Evolutionary conservation across 2,329 filamentous ascomycete species (phyloP).

Genomic region (Sphaerostilbella broomeana): DNA sequence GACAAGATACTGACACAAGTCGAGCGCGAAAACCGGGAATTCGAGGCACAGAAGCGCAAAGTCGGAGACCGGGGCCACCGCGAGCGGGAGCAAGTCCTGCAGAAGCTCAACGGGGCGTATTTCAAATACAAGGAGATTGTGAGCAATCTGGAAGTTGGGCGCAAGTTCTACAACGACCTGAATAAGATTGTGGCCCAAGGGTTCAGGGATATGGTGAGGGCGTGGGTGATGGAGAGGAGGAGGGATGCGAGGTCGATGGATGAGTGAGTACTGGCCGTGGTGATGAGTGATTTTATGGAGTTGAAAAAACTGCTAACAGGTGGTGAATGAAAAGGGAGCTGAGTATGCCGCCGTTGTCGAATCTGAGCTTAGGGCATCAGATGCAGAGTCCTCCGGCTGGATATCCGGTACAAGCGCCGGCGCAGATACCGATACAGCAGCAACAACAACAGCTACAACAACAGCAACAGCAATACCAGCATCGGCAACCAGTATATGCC

Average conservation of each 20-base stretch:
- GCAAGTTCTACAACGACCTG: conserved; percentile 96
- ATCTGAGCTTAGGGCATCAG: conserved; percentile 33
- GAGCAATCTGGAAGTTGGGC: conserved; percentile 79
- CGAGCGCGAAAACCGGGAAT: conserved; percentile 69
- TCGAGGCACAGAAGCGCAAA: conserved; percentile 62
- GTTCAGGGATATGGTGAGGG: conserved; percentile 71
- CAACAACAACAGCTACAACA: conserved; percentile 4
- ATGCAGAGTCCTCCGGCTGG: conserved; percentile 34
- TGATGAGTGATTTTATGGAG: too few relatives aligned
- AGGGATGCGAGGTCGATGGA: conserved; percentile 76
- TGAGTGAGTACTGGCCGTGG: conserved; percentile 60
- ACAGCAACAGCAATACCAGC: conserved; percentile 19
- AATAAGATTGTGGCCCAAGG: conserved; percentile 72
- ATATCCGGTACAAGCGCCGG: conserved; percentile 18
- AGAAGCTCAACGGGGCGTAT: conserved; percentile 84
- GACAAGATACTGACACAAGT: conserved; percentile 63
- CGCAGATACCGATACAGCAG: background rate
- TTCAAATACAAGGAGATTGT: conserved; percentile 96
- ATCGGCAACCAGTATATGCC: conserved; percentile 21
- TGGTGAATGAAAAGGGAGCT: too few relatives aligned
- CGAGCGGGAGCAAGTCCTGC: conserved; percentile 79
- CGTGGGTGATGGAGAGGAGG: conserved; percentile 73
- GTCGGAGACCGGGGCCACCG: conserved; percentile 55
- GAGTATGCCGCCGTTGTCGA: conserved; percentile 44
- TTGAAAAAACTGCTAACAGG: too few relatives aligned